These are phyloP conservation scores for Paraphoma sp. DNA, from an alignment of 2,329 filamentous ascomycete species.

Conservation along the genomic window DNA sequence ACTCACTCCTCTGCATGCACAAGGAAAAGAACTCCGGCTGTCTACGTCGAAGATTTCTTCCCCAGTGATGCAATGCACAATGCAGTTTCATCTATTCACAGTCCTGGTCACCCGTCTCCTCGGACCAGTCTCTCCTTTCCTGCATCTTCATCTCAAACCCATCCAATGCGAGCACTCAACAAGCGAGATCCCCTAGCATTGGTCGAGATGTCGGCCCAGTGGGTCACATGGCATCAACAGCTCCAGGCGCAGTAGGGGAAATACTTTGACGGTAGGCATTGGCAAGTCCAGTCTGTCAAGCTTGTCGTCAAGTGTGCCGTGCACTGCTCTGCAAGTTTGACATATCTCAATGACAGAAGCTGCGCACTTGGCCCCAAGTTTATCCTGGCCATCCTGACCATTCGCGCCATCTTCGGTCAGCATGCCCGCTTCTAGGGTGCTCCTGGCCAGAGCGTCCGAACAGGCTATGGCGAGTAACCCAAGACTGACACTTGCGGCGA, in stretches of 20 bases:
- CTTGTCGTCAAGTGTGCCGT: too few species aligned
- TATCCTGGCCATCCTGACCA: conserved; percentile 8
- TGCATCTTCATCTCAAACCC: conserved; percentile 26
- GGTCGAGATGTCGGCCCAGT: conserved; percentile 10
- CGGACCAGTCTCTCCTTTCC: conserved; percentile 8
- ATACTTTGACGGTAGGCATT: too few species aligned
- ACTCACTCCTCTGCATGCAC: too few species aligned
- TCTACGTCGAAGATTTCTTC: too few species aligned
- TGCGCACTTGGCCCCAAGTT: conserved; percentile 27
- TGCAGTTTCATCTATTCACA: conserved; percentile 17
- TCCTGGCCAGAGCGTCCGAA: not conserved
- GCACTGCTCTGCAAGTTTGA: too few species aligned
- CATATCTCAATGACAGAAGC: conserved; percentile 13
- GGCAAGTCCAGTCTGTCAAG: not conserved
- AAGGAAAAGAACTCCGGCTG: too few species aligned
- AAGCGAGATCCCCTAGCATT: conserved; percentile 14
- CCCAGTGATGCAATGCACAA: not conserved
- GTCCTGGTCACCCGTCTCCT: not conserved
- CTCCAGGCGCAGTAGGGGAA: conserved; percentile 8
- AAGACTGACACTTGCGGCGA: not conserved
- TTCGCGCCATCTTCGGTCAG: conserved; percentile 5
- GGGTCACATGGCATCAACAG: conserved; percentile 27
- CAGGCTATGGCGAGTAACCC: not conserved
- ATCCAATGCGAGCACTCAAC: conserved; percentile 23
- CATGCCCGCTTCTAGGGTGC: conserved; percentile 3